Conservation (phyloP, 176 grass and related monocot genomes). For the bread wheat (Triticum aestivum) region IWGSC_CS_RefSeq_v2.1 NC_057794.1:73685057-73685556, state of each 20-base stretch:
- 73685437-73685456: background rate
- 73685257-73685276: background rate
- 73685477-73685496: background rate
- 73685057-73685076: background rate
- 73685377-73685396: background rate
- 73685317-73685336: background rate
- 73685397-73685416: background rate
- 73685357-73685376: background rate
- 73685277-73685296: background rate
- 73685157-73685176: background rate
- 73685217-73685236: background rate
- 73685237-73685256: conserved; percentile 22
- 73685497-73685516: background rate
- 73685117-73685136: background rate
- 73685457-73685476: background rate
- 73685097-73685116: background rate
- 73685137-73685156: background rate
- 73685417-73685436: background rate
- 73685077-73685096: background rate
- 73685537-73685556: background rate
- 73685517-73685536: background rate
- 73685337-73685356: background rate
- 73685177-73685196: conserved; percentile 28
- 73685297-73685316: background rate
- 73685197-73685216: background rate